These are phyloP conservation scores for Candida odintsovae DNA, from an alignment of 805 yeast genomes.

Conservation along the genomic window DNA sequence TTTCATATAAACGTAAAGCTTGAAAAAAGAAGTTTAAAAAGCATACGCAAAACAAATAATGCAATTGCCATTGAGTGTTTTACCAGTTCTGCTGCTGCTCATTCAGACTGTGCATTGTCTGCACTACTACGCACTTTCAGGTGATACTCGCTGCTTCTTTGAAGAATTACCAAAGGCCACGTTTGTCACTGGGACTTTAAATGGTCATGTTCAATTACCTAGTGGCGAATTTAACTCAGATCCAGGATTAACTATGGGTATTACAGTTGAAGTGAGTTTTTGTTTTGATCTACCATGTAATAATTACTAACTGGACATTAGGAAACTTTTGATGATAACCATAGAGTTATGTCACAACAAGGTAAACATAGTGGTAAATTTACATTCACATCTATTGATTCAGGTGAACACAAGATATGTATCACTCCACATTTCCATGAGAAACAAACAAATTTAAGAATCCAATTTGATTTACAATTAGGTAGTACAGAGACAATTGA, in stretches of 20 bases:
- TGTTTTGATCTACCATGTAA: neutral
- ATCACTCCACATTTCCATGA: slow-evolving; percentile 46
- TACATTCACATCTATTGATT: slow-evolving; percentile 74
- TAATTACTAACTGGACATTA: slow-evolving; percentile 1
- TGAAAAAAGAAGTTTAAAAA: no score
- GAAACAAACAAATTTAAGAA: slow-evolving; percentile 48
- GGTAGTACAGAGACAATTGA: slow-evolving; percentile 65
- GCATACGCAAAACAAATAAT: no score
- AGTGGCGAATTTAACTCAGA: slow-evolving; percentile 45
- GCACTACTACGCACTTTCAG: slow-evolving; percentile 76
- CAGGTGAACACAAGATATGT: slow-evolving; percentile 85
- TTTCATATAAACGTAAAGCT: no score
- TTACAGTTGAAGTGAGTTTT: slow-evolving; percentile 56
- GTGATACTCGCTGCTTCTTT: slow-evolving; percentile 73
- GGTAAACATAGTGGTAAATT: slow-evolving; percentile 59
- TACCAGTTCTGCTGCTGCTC: neutral
- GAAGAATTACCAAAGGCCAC: slow-evolving; percentile 76
- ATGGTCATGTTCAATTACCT: slow-evolving; percentile 52
- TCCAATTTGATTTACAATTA: slow-evolving; percentile 66
- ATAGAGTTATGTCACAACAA: slow-evolving; percentile 67
- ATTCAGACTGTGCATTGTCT: slow-evolving; percentile 24
- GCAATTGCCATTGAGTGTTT: neutral
- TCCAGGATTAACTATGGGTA: slow-evolving; percentile 52
- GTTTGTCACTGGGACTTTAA: slow-evolving; percentile 74
- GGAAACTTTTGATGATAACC: slow-evolving; percentile 79